A percentile compares a stretch with the other conserved stretches of the same genome.
These are phyloP conservation scores for Metschnikowia colocasiae DNA, from an alignment of 805 yeast species.

Conservation along the genomic window DNA sequence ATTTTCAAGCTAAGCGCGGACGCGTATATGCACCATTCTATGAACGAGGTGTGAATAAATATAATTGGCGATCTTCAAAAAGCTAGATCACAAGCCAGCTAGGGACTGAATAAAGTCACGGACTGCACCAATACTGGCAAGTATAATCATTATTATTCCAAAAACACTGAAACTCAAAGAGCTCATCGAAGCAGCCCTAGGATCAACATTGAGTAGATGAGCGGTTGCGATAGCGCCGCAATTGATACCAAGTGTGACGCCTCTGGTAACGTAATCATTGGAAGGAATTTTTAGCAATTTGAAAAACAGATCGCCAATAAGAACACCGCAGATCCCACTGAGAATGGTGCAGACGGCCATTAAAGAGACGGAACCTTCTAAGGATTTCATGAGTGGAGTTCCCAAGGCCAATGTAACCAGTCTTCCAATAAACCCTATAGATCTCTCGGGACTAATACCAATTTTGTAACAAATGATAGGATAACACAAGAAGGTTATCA, in stretches of 20 bases:
- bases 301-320: conserved; percentile 54
- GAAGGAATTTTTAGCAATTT: conserved; percentile 50
- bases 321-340: conserved; percentile 72
- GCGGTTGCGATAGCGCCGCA: conserved; percentile 86
- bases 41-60: neutral
- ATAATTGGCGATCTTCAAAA: neutral
- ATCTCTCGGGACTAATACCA: conserved; percentile 56
- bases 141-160: conserved; percentile 68
- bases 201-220: conserved; percentile 61
- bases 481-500: conserved; percentile 59
- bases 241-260: conserved; percentile 71
- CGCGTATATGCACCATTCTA: neutral
- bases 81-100: conserved; percentile 39
- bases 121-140: conserved; percentile 53
- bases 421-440: conserved; percentile 75
- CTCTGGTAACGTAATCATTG: conserved; percentile 70
- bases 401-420: conserved; percentile 79
- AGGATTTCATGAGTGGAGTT: conserved; percentile 62
- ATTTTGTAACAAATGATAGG: conserved; percentile 65
- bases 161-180: conserved; percentile 65
- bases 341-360: conserved; percentile 78
- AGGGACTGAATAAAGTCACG: conserved; percentile 39
- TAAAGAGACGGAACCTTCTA: conserved; percentile 65
- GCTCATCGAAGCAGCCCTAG: conserved; percentile 79
- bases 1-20: neutral